A percentile compares a stretch with the other conserved stretches of the same genome.
Evolutionary conservation across 2,329 filamentous ascomycete species (phyloP).

Genomic region (Aspergillus jensenii): DNA sequence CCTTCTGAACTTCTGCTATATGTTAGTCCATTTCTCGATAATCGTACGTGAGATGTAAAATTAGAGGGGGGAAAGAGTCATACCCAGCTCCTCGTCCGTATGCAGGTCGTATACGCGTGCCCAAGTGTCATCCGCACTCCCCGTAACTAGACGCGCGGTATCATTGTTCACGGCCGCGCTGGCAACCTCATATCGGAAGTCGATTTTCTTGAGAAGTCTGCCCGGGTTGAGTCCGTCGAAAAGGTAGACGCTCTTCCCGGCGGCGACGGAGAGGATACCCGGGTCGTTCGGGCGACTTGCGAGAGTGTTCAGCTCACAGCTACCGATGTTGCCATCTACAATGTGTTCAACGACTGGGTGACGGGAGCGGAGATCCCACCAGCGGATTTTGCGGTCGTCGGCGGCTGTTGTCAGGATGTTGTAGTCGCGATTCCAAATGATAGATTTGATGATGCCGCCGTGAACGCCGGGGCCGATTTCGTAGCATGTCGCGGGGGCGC

Average conservation of each 20-base stretch:
- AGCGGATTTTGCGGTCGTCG: conserved; percentile 85
- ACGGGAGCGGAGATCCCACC: conserved; percentile 84
- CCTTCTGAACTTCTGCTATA: conserved; percentile 78
- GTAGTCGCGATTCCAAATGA: conserved; percentile 87
- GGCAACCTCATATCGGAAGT: conserved; percentile 80
- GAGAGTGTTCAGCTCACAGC: conserved; percentile 81
- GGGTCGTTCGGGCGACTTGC: conserved; percentile 60
- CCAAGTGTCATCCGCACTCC: conserved; percentile 91
- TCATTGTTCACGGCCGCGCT: conserved; percentile 85
- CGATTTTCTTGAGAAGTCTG: conserved; percentile 71
- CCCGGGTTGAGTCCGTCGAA: conserved; percentile 75
- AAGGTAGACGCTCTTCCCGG: conserved; percentile 92
- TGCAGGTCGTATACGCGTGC: conserved; percentile 93
- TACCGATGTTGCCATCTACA: conserved; percentile 83
- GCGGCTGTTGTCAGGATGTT: conserved; percentile 89
- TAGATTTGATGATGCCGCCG: conserved; percentile 87
- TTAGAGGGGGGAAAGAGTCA: not conserved
- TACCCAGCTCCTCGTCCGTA: conserved; percentile 73
- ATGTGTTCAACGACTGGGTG: conserved; percentile 72
- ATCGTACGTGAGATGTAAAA: not conserved
- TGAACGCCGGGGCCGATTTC: conserved; percentile 87
- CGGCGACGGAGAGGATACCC: conserved; percentile 82
- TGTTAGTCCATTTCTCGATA: conserved; percentile 4
- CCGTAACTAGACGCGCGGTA: conserved; percentile 81
- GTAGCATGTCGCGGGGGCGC: conserved; percentile 61